A percentile compares a stretch with the other conserved stretches of the same genome.
These are phyloP conservation scores for Inga leiocalycina DNA, from an alignment of 306 rosid species.

Conservation along the genomic window DNA sequence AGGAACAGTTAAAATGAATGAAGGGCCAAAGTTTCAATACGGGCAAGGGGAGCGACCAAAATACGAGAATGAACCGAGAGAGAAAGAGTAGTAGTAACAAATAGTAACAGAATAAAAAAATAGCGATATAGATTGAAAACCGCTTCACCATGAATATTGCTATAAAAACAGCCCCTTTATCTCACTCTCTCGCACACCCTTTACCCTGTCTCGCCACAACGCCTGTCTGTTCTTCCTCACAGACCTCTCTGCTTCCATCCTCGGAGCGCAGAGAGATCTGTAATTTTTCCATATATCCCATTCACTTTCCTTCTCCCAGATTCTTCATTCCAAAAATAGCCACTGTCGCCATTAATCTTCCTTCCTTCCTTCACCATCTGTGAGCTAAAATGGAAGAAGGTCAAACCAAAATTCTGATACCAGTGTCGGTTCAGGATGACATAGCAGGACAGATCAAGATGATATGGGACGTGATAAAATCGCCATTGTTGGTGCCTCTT, in stretches of 20 bases:
- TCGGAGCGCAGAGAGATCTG: constrained; percentile 33
- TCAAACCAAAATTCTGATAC: constrained; percentile 50
- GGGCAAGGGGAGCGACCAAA: background rate
- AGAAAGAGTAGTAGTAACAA: background rate
- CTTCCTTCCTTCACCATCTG: background rate
- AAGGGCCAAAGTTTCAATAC: too few species aligned
- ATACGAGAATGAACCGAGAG: constrained; percentile 11
- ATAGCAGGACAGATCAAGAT: constrained; percentile 59
- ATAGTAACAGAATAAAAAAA: background rate
- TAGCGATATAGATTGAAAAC: constrained; percentile 26
- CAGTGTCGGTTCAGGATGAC: constrained; percentile 72
- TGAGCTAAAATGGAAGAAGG: constrained; percentile 57
- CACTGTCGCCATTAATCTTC: background rate
- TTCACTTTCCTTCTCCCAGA: background rate
- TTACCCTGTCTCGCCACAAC: constrained; percentile 23
- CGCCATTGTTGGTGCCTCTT: constrained; percentile 90
- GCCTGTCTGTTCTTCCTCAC: constrained; percentile 43
- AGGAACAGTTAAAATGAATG: background rate
- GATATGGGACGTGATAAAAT: constrained; percentile 87
- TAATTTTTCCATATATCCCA: background rate
- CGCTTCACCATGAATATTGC: constrained; percentile 43
- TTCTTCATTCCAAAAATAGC: constrained; percentile 4
- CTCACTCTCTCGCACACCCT: constrained; percentile 21
- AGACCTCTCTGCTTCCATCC: constrained; percentile 30
- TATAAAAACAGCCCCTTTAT: constrained; percentile 51